Evolutionary conservation across 202 grass and related monocot species (phyloP).

Genomic region (Dendrocalamus latiflorus): DNA sequence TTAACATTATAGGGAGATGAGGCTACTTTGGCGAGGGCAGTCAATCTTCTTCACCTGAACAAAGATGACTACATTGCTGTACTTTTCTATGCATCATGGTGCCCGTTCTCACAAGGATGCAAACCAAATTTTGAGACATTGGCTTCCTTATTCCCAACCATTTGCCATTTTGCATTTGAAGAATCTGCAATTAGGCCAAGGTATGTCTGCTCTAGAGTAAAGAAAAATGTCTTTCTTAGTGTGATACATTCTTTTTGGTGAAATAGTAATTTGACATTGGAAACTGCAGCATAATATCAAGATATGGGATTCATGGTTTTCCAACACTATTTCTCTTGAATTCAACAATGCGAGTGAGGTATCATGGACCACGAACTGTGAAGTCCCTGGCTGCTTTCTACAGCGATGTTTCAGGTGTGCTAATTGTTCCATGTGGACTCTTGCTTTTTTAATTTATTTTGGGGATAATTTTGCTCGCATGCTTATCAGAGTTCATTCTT

Average conservation of each 20-base stretch:
- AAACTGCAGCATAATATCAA: conserved; percentile 83
- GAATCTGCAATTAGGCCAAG: conserved; percentile 96
- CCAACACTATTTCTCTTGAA: conserved; percentile 92
- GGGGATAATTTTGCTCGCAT: neutral
- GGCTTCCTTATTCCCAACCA: conserved; percentile 66
- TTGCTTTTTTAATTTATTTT: neutral
- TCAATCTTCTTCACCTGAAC: conserved; percentile 76
- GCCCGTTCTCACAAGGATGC: conserved; percentile 92
- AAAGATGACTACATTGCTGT: conserved; percentile 69
- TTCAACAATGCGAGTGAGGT: conserved; percentile 79
- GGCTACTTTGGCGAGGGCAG: conserved; percentile 55
- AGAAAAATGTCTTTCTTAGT: neutral
- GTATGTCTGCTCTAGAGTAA: conserved; percentile 29
- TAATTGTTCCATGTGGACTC: neutral
- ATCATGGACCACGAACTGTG: conserved; percentile 75
- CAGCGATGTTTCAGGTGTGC: conserved; percentile 76
- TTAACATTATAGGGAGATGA: conserved; percentile 67
- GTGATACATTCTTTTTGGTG: neutral
- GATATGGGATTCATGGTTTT: conserved; percentile 93
- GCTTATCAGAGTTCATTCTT: neutral
- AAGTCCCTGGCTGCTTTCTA: conserved; percentile 75
- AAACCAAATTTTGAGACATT: conserved; percentile 65
- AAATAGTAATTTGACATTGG: conserved; percentile 11
- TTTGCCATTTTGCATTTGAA: conserved; percentile 84
- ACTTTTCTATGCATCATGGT: conserved; percentile 98